Conservation (phyloP, 1,139 yeast species). For the Pichia sp. region DNA sequence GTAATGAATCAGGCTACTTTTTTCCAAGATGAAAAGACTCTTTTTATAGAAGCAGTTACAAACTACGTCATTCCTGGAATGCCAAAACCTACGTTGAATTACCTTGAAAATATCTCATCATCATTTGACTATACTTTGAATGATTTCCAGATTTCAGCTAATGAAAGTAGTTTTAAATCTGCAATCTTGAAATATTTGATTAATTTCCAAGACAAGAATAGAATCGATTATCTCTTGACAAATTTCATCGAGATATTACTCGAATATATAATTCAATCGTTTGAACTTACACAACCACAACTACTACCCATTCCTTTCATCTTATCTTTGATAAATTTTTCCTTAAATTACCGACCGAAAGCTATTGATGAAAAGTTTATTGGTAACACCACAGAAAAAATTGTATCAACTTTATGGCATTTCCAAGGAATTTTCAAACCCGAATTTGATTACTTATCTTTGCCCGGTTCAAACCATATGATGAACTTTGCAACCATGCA, state of each 20-base stretch:
- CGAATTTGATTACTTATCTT: slow-evolving; percentile 26
- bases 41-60: slow-evolving; percentile 38
- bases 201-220: slow-evolving; percentile 37
- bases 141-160: slow-evolving; percentile 34
- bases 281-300: slow-evolving; percentile 29
- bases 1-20: slow-evolving; percentile 30
- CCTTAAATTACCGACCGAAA: slow-evolving; percentile 53
- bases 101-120: slow-evolving; percentile 46
- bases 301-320: slow-evolving; percentile 51
- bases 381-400: slow-evolving; percentile 22
- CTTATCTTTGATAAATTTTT: slow-evolving; percentile 48
- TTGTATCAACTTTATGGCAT: slow-evolving; percentile 20
- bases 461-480: slow-evolving; percentile 15
- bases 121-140: slow-evolving; percentile 35
- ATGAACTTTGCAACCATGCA: slow-evolving; percentile 5
- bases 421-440: slow-evolving; percentile 27
- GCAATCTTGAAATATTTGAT: slow-evolving; percentile 37
- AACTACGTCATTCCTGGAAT: slow-evolving; percentile 47
- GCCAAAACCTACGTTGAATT: slow-evolving; percentile 44
- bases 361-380: slow-evolving; percentile 43
- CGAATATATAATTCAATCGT: slow-evolving; percentile 32
- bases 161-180: slow-evolving; percentile 32
- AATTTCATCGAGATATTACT: slow-evolving; percentile 42
- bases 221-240: slow-evolving; percentile 44
- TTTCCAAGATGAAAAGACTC: slow-evolving; percentile 38